A percentile compares a stretch with the other conserved stretches of the same genome.
These are phyloP conservation scores for Plectosphaerella sp. DNA, from an alignment of 2,329 filamentous ascomycete species.

Conservation along the genomic window DNA sequence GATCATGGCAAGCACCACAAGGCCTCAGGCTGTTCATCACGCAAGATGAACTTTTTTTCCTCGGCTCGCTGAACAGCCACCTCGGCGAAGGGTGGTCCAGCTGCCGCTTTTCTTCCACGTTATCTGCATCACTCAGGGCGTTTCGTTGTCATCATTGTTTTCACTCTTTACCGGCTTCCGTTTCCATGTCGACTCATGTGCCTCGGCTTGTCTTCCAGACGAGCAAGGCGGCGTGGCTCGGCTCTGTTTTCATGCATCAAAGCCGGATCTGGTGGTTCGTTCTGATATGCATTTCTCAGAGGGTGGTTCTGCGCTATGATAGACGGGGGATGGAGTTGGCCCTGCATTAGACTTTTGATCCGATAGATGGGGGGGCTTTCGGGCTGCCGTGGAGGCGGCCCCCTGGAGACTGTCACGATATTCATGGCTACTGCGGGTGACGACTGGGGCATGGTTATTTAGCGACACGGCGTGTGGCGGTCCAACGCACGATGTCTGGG, in stretches of 20 bases:
- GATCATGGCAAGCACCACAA: too few species aligned
- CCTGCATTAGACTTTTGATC: conserved; percentile 22
- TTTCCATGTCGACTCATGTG: conserved; percentile 5
- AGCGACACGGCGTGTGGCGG: background rate
- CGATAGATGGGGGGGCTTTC: conserved; percentile 17
- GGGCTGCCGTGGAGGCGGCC: conserved; percentile 9
- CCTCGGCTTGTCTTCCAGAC: background rate
- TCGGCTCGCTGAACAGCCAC: too few species aligned
- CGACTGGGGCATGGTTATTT: conserved; percentile 4
- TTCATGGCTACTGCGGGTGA: conserved; percentile 13
- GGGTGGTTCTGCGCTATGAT: conserved; percentile 15
- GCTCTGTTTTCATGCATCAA: conserved; percentile 8
- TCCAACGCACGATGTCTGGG: background rate
- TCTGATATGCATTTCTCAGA: conserved; percentile 15
- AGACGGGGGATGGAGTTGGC: conserved; percentile 22
- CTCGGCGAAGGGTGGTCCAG: too few species aligned
- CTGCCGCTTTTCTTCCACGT: too few species aligned
- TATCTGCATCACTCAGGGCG: background rate
- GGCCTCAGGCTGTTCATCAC: too few species aligned
- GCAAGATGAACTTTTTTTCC: too few species aligned
- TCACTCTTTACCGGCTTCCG: conserved; percentile 5
- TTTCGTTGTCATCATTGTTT: background rate
- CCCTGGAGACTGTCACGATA: conserved; percentile 14
- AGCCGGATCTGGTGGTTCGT: conserved; percentile 13
- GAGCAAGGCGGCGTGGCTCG: background rate